phyloP scores from a whole-genome alignment of 164 flowering plant species.

The Magnolia kwangsiensis region DNA sequence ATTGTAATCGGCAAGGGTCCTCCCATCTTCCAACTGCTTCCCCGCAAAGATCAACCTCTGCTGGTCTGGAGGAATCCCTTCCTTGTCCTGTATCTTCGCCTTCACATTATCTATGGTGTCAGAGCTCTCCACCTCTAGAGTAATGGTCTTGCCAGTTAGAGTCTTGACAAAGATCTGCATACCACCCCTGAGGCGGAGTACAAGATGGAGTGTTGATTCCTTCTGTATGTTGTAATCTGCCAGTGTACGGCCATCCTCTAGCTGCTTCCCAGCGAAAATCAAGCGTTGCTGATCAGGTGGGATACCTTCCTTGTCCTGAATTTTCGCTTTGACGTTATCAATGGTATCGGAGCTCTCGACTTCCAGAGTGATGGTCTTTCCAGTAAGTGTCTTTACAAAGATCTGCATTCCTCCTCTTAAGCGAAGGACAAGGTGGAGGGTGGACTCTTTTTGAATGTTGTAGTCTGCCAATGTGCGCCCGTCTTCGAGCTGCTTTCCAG shows the following conservation, averaged over 20 bases:
- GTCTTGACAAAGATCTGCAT: conserved; percentile 3
- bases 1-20: not conserved
- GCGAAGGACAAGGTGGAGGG: conserved; percentile 10
- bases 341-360: no score
- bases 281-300: conserved; percentile 1
- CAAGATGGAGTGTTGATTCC: not conserved
- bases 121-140: conserved; percentile 3
- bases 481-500: conserved; percentile 1
- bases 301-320: no score
- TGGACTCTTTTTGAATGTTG: conserved; percentile 3
- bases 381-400: no score
- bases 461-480: conserved; percentile 3
- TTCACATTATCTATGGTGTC: not conserved
- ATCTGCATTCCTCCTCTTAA: not conserved
- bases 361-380: no score
- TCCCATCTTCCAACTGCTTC: not conserved
- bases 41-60: conserved; percentile 1
- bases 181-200: not conserved
- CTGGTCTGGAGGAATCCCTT: conserved; percentile 2
- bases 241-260: not conserved
- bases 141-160: not conserved
- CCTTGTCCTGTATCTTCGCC: conserved; percentile 1
- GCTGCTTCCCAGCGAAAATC: not conserved
- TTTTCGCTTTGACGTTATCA: no score
- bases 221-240: conserved; percentile 2